Evolutionary conservation across 371 early-diverging fungal species (phyloP).

Genomic region (Batrachochytrium dendrobatidis): DNA sequence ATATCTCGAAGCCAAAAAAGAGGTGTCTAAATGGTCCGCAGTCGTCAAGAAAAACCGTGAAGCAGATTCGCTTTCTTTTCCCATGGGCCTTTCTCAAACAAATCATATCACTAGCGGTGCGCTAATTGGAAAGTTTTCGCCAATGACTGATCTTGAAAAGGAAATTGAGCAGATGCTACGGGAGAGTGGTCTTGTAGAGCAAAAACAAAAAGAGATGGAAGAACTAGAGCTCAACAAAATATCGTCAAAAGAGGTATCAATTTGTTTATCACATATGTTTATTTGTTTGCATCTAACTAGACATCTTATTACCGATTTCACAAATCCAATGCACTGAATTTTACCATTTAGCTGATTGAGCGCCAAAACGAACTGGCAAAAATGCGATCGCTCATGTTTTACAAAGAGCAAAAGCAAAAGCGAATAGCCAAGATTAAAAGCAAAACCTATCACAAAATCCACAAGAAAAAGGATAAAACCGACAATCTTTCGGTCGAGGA

Average conservation of each 20-base stretch:
- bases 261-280: too few relatives aligned
- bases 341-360: slow-evolving; percentile 25
- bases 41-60: slow-evolving; percentile 74
- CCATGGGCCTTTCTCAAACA: slow-evolving; percentile 39
- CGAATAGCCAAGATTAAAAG: slow-evolving; percentile 93
- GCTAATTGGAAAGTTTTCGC: slow-evolving; percentile 52
- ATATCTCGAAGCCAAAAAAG: slow-evolving; percentile 66
- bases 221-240: slow-evolving; percentile 75
- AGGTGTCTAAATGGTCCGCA: slow-evolving; percentile 76
- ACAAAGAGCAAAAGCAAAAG: slow-evolving; percentile 84
- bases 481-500: slow-evolving; percentile 32
- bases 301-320: too few relatives aligned
- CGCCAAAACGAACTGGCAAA: slow-evolving; percentile 72
- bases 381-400: slow-evolving; percentile 91
- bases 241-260: slow-evolving; percentile 70
- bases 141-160: slow-evolving; percentile 63
- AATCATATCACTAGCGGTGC: slow-evolving; percentile 42
- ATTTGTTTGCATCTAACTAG: too few relatives aligned
- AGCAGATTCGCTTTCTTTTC: slow-evolving; percentile 78
- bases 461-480: slow-evolving; percentile 2
- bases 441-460: slow-evolving; percentile 66
- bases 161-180: slow-evolving; percentile 64
- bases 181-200: slow-evolving; percentile 65
- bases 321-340: neutral
- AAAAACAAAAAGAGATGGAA: slow-evolving; percentile 70